Evolutionary conservation across 768 basidiomycete species (phyloP).

Genomic region (Boletus rubropictus): DNA sequence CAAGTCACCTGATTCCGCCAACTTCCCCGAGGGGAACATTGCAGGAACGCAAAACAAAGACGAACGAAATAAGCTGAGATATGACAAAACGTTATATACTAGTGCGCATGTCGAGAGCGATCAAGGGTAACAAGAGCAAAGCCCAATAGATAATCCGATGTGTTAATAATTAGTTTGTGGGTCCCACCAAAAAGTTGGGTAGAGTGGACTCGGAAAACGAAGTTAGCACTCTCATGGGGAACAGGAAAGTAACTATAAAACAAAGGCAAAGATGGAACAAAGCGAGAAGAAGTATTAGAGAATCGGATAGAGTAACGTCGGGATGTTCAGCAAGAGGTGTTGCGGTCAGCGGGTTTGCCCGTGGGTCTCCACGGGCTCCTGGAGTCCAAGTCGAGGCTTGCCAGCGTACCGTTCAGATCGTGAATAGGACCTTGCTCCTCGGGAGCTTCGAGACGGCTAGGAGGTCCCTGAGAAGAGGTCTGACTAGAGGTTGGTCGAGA

Average conservation of each 20-base stretch:
- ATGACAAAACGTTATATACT: slow-evolving; percentile 33
- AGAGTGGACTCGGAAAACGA: slow-evolving; percentile 16
- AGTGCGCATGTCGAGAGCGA: slow-evolving; percentile 35
- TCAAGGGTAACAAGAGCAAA: slow-evolving; percentile 33
- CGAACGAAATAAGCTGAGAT: slow-evolving; percentile 22
- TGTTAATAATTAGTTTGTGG: slow-evolving; percentile 25
- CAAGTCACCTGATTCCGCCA: slow-evolving; percentile 9
- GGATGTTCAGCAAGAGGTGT: slow-evolving; percentile 16
- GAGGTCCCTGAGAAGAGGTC: slow-evolving; percentile 23
- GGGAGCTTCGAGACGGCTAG: slow-evolving; percentile 19
- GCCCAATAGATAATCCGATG: slow-evolving; percentile 30
- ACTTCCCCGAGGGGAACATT: slow-evolving; percentile 2
- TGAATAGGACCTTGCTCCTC: slow-evolving; percentile 51
- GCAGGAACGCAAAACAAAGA: slow-evolving; percentile 30
- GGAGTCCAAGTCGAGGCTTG: slow-evolving; percentile 63
- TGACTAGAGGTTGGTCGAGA: slow-evolving; percentile 53
- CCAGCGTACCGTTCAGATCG: slow-evolving; percentile 71
- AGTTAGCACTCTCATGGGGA: slow-evolving; percentile 13
- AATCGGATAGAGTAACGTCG: slow-evolving; percentile 2
- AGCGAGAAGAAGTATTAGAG: slow-evolving; percentile 10
- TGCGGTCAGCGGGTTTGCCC: slow-evolving; percentile 19
- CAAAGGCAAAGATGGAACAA: slow-evolving; percentile 18
- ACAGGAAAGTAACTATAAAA: slow-evolving; percentile 17
- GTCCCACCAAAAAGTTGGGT: slow-evolving; percentile 13
- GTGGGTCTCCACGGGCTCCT: slow-evolving; percentile 32